phyloP scores from a whole-genome alignment of 768 basidiomycete species.

The Boletus reticulatus region DNA sequence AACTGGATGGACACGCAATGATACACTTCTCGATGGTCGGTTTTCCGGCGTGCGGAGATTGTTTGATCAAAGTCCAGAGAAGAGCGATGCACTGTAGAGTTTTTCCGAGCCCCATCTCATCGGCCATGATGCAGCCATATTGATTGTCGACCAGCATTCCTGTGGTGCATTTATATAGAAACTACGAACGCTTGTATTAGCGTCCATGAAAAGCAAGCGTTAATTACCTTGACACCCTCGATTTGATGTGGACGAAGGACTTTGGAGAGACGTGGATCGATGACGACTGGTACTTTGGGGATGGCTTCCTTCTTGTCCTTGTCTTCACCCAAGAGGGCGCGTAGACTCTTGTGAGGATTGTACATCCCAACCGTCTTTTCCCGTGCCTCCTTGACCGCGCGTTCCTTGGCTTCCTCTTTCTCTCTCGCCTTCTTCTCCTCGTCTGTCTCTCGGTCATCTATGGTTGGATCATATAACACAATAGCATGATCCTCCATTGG shows the following conservation, averaged over 20 bases:
- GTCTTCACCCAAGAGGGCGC: constrained; percentile 69
- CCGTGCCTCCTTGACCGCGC: constrained; percentile 58
- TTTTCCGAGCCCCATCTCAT: constrained; percentile 98
- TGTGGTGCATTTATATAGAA: constrained; percentile 92
- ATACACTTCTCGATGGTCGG: constrained; percentile 95
- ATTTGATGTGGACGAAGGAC: constrained; percentile 96
- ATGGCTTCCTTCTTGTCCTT: constrained; percentile 61
- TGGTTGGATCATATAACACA: constrained; percentile 94
- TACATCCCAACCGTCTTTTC: constrained; percentile 73
- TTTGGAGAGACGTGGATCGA: constrained; percentile 84
- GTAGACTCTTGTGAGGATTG: constrained; percentile 92
- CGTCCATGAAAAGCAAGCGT: not conserved
- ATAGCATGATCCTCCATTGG: constrained; percentile 98
- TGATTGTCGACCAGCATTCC: constrained; percentile 92
- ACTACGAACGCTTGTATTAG: constrained; percentile 47
- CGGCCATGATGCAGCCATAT: constrained; percentile 97
- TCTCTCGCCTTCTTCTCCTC: constrained; percentile 75
- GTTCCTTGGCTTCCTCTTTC: constrained; percentile 68
- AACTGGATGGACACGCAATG: constrained; percentile 93
- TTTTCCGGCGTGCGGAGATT: constrained; percentile 86
- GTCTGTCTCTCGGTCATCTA: constrained; percentile 89
- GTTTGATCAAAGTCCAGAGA: constrained; percentile 93
- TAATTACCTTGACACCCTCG: constrained; percentile 89
- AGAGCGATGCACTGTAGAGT: constrained; percentile 96
- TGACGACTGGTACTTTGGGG: constrained; percentile 92